phyloP scores from a whole-genome alignment of 768 basidiomycete genomes.

The Kwoniella sp. region DNA sequence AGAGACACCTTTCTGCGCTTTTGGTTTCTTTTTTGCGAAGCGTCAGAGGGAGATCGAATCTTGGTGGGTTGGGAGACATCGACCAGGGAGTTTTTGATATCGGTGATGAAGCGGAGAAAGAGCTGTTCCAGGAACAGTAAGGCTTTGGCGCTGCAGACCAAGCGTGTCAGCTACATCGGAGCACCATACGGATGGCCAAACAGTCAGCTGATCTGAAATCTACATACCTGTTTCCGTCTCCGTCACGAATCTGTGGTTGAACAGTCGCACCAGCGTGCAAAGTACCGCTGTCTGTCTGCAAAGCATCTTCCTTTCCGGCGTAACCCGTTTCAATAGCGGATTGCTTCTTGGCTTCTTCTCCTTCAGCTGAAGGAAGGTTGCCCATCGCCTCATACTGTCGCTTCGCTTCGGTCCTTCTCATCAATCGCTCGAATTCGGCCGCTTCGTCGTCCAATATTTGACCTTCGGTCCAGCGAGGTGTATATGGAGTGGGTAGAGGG shows the following conservation, averaged over 20 bases:
- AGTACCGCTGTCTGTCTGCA: no score
- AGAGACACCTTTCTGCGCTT: not conserved
- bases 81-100: slow-evolving; percentile 2
- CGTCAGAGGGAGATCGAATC: not conserved
- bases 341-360: not conserved
- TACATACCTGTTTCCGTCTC: no score
- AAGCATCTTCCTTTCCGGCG: no score
- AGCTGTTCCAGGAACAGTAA: slow-evolving; percentile 10
- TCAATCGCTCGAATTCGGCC: slow-evolving; percentile 6
- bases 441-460: slow-evolving; percentile 7
- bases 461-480: not conserved
- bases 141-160: slow-evolving; percentile 5
- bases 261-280: no score
- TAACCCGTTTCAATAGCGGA: not conserved
- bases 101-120: not conserved
- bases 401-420: slow-evolving; percentile 12
- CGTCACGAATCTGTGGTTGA: no score
- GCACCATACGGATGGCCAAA: no score
- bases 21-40: not conserved
- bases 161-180: not conserved
- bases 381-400: not conserved
- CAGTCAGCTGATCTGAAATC: no score
- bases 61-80: not conserved
- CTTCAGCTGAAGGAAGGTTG: no score
- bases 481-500: not conserved